Conservation (phyloP, 2,329 filamentous ascomycete species). For the Onygenales sp. region DNA sequence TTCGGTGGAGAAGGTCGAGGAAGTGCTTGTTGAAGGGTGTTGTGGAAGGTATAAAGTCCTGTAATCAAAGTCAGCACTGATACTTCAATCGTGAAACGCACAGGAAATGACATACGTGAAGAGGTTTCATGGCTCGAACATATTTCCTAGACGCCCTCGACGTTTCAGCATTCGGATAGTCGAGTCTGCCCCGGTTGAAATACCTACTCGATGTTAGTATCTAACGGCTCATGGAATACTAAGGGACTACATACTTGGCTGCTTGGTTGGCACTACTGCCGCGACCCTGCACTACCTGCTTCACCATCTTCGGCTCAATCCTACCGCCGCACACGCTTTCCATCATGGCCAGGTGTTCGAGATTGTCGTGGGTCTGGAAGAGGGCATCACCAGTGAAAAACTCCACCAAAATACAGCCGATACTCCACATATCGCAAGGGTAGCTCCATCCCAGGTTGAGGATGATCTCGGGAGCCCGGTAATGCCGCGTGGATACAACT, state of each 20-base stretch:
- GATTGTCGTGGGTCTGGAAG: constrained; percentile 60
- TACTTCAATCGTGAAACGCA: background rate
- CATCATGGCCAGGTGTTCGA: constrained; percentile 63
- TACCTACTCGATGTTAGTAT: constrained; percentile 38
- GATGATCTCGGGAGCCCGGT: constrained; percentile 59
- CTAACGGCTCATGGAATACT: constrained; percentile 1
- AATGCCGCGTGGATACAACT: constrained; percentile 58
- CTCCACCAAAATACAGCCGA: constrained; percentile 58
- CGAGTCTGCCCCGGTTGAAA: constrained; percentile 47
- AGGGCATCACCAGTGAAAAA: constrained; percentile 60
- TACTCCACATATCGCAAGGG: constrained; percentile 61
- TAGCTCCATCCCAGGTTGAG: constrained; percentile 59
- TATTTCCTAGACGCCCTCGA: constrained; percentile 56
- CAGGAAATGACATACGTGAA: constrained; percentile 37
- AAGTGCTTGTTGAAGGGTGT: constrained; percentile 54
- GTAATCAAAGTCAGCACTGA: constrained; percentile 8
- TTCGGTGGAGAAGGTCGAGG: constrained; percentile 51
- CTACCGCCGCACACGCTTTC: constrained; percentile 50
- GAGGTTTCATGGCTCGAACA: constrained; percentile 58
- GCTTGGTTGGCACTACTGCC: constrained; percentile 43
- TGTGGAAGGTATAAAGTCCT: constrained; percentile 55
- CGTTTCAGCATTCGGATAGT: constrained; percentile 56
- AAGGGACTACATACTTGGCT: constrained; percentile 41
- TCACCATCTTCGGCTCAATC: constrained; percentile 47
- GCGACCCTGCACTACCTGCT: constrained; percentile 41